Evolutionary conservation across 371 early-diverging fungal genomes (phyloP).

Genomic region (Neoconidiobolus thromboides): DNA sequence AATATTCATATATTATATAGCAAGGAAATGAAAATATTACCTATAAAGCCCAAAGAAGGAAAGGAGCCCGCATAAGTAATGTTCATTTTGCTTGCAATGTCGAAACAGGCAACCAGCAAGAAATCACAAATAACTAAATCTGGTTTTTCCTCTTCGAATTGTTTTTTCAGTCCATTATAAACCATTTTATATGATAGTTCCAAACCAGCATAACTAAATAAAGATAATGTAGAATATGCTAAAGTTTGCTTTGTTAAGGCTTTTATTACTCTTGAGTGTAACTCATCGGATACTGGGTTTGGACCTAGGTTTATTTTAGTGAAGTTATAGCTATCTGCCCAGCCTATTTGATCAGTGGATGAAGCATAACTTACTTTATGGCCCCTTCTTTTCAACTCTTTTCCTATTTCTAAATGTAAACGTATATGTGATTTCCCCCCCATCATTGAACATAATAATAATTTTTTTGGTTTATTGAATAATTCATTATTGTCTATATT

Average conservation of each 20-base stretch:
- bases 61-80: neutral
- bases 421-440: constrained; percentile 6
- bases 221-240: neutral
- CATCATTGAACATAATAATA: constrained; percentile 2
- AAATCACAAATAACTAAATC: constrained; percentile 6
- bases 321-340: constrained; percentile 5
- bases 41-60: constrained; percentile 2
- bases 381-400: neutral
- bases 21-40: neutral
- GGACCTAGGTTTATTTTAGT: neutral
- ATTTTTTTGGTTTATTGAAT: constrained; percentile 3
- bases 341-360: neutral
- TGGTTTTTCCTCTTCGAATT: neutral
- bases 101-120: constrained; percentile 4
- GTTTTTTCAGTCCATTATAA: neutral
- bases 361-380: constrained; percentile 1
- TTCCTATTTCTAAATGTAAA: neutral
- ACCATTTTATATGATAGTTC: neutral
- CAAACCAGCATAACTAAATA: neutral
- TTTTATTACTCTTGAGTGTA: neutral
- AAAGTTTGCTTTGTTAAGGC: constrained; percentile 1
- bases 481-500: neutral
- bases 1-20: neutral
- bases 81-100: constrained; percentile 1
- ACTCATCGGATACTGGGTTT: constrained; percentile 1